Conservation (phyloP, 2,329 filamentous ascomycete species). For the Pseudopithomyces maydicus region DNA sequence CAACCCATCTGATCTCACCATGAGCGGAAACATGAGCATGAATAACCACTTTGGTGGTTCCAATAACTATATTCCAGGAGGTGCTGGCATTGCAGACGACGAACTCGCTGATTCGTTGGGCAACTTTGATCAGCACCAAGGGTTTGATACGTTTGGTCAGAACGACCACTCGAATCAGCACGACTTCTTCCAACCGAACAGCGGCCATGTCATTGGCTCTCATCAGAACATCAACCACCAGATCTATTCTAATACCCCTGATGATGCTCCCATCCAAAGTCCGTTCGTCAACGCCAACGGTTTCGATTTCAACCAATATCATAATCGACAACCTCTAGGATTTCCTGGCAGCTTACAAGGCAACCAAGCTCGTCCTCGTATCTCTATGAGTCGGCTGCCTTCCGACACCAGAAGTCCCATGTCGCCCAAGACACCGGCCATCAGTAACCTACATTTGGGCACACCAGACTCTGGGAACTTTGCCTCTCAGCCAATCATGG, state of each 20-base stretch:
- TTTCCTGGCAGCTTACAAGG: conserved; percentile 39
- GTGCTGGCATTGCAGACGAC: conserved; percentile 82
- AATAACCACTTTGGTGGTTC: conserved; percentile 62
- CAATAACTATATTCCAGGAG: conserved; percentile 77
- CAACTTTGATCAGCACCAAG: conserved; percentile 54
- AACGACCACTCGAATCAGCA: conserved; percentile 59
- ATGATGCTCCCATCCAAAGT: conserved; percentile 89
- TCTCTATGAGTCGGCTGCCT: conserved; percentile 61
- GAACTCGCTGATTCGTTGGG: conserved; percentile 77
- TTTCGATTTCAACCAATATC: conserved; percentile 79
- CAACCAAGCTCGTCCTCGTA: conserved; percentile 42
- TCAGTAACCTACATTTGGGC: conserved; percentile 73
- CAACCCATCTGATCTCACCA: conserved; percentile 83
- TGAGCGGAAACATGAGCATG: conserved; percentile 64
- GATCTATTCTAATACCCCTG: conserved; percentile 88
- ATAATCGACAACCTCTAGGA: conserved; percentile 62
- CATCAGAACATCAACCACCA: conserved; percentile 72
- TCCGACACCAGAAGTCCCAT: conserved; percentile 79
- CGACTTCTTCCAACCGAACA: conserved; percentile 51
- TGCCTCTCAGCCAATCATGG: conserved; percentile 77
- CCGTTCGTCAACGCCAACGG: conserved; percentile 73
- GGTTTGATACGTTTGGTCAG: conserved; percentile 60
- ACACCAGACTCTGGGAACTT: conserved; percentile 75
- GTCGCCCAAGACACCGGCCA: conserved; percentile 82
- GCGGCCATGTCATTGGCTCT: conserved; percentile 59